Conservation (phyloP, 805 yeast genomes). For the Priceomyces fermenticarens region DNA sequence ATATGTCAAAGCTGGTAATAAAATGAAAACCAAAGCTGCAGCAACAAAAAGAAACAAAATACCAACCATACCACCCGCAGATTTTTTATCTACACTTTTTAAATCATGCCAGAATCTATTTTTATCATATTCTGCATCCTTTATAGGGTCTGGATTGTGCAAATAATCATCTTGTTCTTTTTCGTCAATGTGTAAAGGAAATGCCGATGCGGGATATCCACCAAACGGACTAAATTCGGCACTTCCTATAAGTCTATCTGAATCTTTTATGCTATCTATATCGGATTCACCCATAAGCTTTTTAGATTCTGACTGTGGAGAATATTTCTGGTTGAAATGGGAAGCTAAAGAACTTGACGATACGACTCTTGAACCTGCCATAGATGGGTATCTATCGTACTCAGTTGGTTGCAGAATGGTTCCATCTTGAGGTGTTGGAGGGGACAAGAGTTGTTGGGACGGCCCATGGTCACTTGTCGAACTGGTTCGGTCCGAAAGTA, state of each 20-base stretch:
- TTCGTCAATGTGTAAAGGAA: conserved; percentile 88
- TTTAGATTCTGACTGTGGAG: background rate
- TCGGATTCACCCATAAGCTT: conserved; percentile 1
- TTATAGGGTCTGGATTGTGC: conserved; percentile 94
- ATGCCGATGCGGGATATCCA: conserved; percentile 93
- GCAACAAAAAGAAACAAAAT: conserved; percentile 57
- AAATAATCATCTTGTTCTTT: conserved; percentile 93
- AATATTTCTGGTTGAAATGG: conserved; percentile 10
- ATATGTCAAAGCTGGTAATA: conserved; percentile 81
- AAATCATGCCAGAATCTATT: conserved; percentile 63
- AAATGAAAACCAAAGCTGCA: conserved; percentile 62
- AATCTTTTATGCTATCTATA: conserved; percentile 18
- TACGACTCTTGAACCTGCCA: conserved; percentile 55
- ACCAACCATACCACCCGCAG: conserved; percentile 62
- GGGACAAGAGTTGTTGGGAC: background rate
- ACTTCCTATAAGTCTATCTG: conserved; percentile 42
- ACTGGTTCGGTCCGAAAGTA: conserved; percentile 10
- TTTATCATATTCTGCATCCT: conserved; percentile 81
- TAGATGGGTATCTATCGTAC: conserved; percentile 66
- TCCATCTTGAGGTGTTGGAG: conserved; percentile 7
- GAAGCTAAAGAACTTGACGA: conserved; percentile 44
- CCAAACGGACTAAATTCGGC: conserved; percentile 86
- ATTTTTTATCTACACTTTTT: conserved; percentile 61
- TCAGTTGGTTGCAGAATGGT: conserved; percentile 48
- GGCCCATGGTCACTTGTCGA: conserved; percentile 7